These are phyloP conservation scores for Aristolochia californica DNA, from an alignment of 164 flowering plant genomes.

Conservation along the genomic window DNA sequence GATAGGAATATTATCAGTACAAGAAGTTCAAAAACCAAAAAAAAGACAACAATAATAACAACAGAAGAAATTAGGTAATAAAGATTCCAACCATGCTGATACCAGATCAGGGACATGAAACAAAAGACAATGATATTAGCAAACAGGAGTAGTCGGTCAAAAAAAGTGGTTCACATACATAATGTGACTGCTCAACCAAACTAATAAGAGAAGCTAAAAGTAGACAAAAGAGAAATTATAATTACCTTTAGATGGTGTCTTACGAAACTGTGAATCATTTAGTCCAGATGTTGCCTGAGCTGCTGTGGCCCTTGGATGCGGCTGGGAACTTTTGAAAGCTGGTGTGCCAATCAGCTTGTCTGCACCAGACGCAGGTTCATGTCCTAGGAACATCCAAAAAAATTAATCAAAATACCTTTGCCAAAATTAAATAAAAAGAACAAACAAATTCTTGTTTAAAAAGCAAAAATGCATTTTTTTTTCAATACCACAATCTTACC, in stretches of 20 bases:
- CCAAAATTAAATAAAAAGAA: no score
- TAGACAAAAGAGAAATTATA: not conserved
- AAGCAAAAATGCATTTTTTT: no score
- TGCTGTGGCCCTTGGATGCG: constrained; percentile 53
- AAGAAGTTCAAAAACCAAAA: constrained; percentile 1
- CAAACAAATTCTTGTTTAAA: no score
- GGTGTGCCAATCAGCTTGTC: constrained; percentile 32
- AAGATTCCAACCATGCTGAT: no score
- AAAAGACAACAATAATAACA: not conserved
- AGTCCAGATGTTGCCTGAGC: constrained; percentile 29
- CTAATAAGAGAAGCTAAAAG: no score
- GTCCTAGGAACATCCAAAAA: constrained; percentile 19
- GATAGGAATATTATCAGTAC: constrained; percentile 1
- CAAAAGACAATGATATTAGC: no score
- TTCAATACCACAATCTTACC: constrained; percentile 17
- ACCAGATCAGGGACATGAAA: no score
- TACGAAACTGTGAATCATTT: constrained; percentile 25
- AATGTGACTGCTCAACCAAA: no score
- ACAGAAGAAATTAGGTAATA: no score
- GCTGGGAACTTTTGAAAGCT: constrained; percentile 27
- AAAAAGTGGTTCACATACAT: no score
- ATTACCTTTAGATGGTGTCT: constrained; percentile 54
- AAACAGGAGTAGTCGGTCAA: no score
- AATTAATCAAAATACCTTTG: no score
- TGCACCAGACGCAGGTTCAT: constrained; percentile 22